Evolutionary conservation across 2,329 filamentous ascomycete species (phyloP).

Genomic region (Epichloe amarillans): DNA sequence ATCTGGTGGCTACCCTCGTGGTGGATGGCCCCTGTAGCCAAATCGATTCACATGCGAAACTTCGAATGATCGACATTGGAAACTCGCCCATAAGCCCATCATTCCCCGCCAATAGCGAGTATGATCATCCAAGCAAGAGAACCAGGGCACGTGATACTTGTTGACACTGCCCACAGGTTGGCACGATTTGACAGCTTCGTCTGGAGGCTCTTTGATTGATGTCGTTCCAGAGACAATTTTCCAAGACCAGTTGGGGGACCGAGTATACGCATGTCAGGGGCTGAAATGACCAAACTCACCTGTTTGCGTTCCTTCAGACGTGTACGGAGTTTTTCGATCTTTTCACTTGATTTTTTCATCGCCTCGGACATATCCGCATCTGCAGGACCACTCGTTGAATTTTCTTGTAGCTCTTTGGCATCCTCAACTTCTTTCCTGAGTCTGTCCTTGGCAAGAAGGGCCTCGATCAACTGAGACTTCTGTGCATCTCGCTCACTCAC

Average conservation of each 20-base stretch:
- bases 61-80: background rate
- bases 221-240: background rate
- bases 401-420: constrained; percentile 27
- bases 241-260: background rate
- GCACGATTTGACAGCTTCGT: background rate
- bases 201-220: background rate
- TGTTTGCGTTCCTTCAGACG: constrained; percentile 43
- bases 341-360: constrained; percentile 32
- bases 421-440: constrained; percentile 41
- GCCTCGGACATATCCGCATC: constrained; percentile 23
- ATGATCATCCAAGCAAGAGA: background rate
- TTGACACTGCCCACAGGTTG: background rate
- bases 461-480: constrained; percentile 46
- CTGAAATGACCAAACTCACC: constrained; percentile 29
- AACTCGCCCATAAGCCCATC: background rate
- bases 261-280: background rate
- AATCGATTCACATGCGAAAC: background rate
- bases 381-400: constrained; percentile 19
- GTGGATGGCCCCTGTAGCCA: background rate
- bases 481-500: constrained; percentile 41
- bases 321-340: constrained; percentile 43
- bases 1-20: background rate
- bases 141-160: background rate
- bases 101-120: background rate
- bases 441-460: constrained; percentile 47